Evolutionary conservation across 1,284 basidiomycete genomes (phyloP).

Genomic region (Sphaerobolus stellatus): DNA sequence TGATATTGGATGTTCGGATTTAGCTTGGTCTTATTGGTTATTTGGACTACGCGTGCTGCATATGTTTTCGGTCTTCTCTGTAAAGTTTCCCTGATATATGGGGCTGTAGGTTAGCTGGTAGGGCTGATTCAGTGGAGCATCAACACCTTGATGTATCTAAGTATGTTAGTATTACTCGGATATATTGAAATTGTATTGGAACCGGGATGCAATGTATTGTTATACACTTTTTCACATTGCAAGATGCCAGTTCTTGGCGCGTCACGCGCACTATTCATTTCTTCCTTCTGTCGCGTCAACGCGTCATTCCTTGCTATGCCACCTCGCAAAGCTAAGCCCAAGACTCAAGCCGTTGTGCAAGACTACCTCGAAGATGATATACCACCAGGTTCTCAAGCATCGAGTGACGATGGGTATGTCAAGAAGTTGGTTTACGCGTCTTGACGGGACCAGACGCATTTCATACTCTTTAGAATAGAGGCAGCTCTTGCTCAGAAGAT

Average conservation of each 20-base stretch:
- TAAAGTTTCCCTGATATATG: not conserved
- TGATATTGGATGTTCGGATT: not conserved
- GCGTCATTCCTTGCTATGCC: not conserved
- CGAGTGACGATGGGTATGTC: conserved; percentile 10
- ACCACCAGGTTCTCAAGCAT: not conserved
- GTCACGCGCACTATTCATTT: not conserved
- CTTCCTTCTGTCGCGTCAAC: not conserved
- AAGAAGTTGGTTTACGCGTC: not conserved
- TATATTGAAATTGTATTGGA: too few species aligned
- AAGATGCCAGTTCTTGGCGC: not conserved
- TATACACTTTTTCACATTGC: too few species aligned
- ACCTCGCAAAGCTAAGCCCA: not conserved
- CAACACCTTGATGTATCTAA: conserved; percentile 4
- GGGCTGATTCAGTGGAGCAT: too few species aligned
- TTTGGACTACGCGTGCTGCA: not conserved
- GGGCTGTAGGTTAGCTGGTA: not conserved
- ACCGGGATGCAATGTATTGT: too few species aligned
- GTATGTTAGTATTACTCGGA: not conserved
- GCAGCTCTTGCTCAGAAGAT: conserved; percentile 9
- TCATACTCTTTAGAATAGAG: conserved; percentile 2
- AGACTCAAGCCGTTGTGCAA: not conserved
- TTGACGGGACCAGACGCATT: not conserved
- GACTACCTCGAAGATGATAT: not conserved
- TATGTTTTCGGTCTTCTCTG: not conserved
- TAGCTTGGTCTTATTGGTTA: not conserved